Base-by-base conservation (phyloP, 106 monocot genomes). In the Phalaenopsis equestris region DNA sequence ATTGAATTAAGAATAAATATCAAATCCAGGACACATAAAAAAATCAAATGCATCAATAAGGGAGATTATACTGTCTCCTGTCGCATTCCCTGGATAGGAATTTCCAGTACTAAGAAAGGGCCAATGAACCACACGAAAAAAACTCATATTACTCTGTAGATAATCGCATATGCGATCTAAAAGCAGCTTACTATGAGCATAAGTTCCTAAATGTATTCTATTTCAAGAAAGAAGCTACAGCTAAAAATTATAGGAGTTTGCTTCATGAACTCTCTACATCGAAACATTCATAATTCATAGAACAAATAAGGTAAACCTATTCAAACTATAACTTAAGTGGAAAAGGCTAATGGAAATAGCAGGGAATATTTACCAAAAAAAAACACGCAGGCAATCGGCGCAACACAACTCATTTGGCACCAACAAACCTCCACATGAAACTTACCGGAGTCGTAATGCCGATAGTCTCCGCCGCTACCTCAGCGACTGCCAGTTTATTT, bases 381-480 rank as follows among this genome's bases (percentile, higher is more conserved):
- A 52, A 12, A 12, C 52, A 52, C 14, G 52, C 52, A 52, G 52
- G 52, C 52, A 12, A 52, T 52, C 52, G 14, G 52, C 52, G 52
- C 52, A 12, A 52, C 52, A 52, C 52, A 52, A 52, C 52, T 52
- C 21, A 65, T 65, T 65, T 9, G 3, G 5, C 24, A 21, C 64
- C 23, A 65, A 70, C 39, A 37, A 38, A 39, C 64, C 24, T 21
- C 64, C 24, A 14, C 14, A 37, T 5, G 42, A 74, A 86, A 88
- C 92, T 86, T 84, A 94, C 94, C 3, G 91, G 89, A 3, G 89
- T 89, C 75, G 80, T 94, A 73, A 91, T 77, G 38, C 87, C 74
- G 67, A 91, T 80, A 18, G 77, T 79, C 42, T 90, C 95, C 19
- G 67, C 46, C 39, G 55, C 79, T 6, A 81, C 88, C 36, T 67